Conservation (phyloP, 78 protist species). For the Dictyostelium capitatum region DNA sequence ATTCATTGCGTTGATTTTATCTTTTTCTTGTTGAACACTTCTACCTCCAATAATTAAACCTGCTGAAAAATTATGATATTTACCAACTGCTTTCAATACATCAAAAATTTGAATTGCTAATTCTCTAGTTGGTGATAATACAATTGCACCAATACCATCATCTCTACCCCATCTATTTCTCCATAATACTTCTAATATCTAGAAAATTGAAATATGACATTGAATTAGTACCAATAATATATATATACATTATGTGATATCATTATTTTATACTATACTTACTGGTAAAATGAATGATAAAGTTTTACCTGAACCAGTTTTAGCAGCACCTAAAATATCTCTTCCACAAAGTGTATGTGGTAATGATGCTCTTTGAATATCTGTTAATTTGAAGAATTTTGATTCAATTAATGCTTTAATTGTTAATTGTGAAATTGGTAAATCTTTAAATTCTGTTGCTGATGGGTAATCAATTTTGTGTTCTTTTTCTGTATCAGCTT, state of each 20-base stretch:
- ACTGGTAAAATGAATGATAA: slow-evolving; percentile 95
- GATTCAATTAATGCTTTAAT: slow-evolving; percentile 71
- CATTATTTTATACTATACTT: no score
- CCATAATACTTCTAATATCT: slow-evolving; percentile 91
- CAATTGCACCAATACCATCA: slow-evolving; percentile 97
- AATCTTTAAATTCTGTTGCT: slow-evolving; percentile 47
- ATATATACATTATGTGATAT: no score
- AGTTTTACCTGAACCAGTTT: slow-evolving; percentile 98
- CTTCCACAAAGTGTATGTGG: slow-evolving; percentile 93
- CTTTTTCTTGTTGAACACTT: slow-evolving; percentile 77
- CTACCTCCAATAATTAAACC: slow-evolving; percentile 98
- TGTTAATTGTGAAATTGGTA: slow-evolving; percentile 66
- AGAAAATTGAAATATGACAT: no score
- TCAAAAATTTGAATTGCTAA: slow-evolving; percentile 98
- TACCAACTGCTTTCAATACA: slow-evolving; percentile 78
- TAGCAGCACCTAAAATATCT: slow-evolving; percentile 97
- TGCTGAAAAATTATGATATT: slow-evolving; percentile 85
- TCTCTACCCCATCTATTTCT: slow-evolving; percentile 85
- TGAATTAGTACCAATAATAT: neutral
- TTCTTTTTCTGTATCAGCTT: neutral
- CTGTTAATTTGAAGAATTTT: slow-evolving; percentile 87
- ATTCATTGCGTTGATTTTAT: slow-evolving; percentile 85
- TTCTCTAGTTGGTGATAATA: slow-evolving; percentile 98
- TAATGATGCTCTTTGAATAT: slow-evolving; percentile 91
- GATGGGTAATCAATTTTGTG: slow-evolving; percentile 27